phyloP scores from a whole-genome alignment of 345 rosid genomes.

The Cardiospermum halicacabum region DNA sequence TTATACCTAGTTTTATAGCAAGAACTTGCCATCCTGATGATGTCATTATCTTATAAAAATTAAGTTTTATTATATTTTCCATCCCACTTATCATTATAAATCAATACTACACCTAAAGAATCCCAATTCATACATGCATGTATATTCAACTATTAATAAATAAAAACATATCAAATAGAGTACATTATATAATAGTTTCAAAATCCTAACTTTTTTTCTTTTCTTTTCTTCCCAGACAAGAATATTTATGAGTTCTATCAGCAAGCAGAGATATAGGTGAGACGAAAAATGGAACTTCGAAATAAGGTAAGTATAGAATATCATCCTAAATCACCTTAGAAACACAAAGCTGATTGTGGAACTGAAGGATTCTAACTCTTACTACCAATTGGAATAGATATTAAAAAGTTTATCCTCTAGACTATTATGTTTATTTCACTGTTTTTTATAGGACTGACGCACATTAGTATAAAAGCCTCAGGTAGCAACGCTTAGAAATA shows the following conservation, averaged over 20 bases:
- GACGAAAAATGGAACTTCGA: neutral
- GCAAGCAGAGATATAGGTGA: neutral
- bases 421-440: slow-evolving; percentile 16
- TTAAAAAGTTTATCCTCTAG: slow-evolving; percentile 20
- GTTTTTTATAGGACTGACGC: slow-evolving; percentile 15
- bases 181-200: too few species aligned
- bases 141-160: too few species aligned
- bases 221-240: slow-evolving; percentile 10
- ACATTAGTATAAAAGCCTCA: slow-evolving; percentile 19
- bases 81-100: too few species aligned
- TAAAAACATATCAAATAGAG: neutral
- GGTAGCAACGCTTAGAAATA: slow-evolving; percentile 31
- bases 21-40: too few species aligned
- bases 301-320: slow-evolving; percentile 7
- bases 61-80: too few species aligned
- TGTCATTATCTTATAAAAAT: neutral
- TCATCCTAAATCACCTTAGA: slow-evolving; percentile 46
- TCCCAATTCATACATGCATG: too few species aligned
- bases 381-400: slow-evolving; percentile 19
- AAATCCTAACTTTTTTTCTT: slow-evolving; percentile 1
- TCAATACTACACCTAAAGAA: too few species aligned
- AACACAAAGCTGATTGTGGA: slow-evolving; percentile 26
- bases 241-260: neutral
- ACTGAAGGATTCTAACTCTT: slow-evolving; percentile 42
- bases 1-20: too few species aligned